Base-by-base conservation (phyloP, 768 basidiomycete genomes). In the Strobilomyces dryophilus region DNA sequence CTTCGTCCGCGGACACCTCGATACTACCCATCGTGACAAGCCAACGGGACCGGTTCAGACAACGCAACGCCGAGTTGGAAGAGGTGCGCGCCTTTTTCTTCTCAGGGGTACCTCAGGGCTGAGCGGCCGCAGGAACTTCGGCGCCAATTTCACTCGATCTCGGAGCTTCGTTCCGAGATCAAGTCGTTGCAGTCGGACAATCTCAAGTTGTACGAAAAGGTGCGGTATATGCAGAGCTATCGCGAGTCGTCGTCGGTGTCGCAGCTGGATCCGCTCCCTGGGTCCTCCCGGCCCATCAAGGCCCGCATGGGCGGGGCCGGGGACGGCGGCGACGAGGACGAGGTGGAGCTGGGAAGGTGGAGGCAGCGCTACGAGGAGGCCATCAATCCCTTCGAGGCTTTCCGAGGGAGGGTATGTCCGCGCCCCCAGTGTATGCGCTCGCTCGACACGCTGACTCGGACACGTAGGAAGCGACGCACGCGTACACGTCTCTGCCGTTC, bases 21-120 rank as follows among this genome's bases (percentile, higher is more conserved):
- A 98, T 98, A 61, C 72, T 99, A n/a, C 97, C 95, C 2, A 98
- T 99, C 59, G 97, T 98, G 37, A 98, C 97, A 1, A 89, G 90
- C 63, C 97, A 99, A 66, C 80, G 97, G 52, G 97, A 99, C 66
- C 80, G 95, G n/a, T 99, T 98, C 81, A 79, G 95, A 47, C 92
- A 95, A 68, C 84, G 97, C 18, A 98, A 98, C 66, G 89, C 92
- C 18, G 97, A 99, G 64, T 79, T 99, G 15, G 95, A 99, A 73
- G 95, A 98, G 76, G 92, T 89, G 54, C 21, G 73, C 20, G 6
- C 31, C 15, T 41, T n/a, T 10, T 9, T 48, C n/a, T 5, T 8
- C 12, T 10, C 14, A 8, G 10, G 31, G 17, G 31, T 41, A 26
- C 29, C 20, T 31, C 31, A 20, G 40, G 24, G 8, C 14, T 50